Base-by-base conservation (phyloP, 441 rosid genomes). In the Corymbia citriodora region DNA sequence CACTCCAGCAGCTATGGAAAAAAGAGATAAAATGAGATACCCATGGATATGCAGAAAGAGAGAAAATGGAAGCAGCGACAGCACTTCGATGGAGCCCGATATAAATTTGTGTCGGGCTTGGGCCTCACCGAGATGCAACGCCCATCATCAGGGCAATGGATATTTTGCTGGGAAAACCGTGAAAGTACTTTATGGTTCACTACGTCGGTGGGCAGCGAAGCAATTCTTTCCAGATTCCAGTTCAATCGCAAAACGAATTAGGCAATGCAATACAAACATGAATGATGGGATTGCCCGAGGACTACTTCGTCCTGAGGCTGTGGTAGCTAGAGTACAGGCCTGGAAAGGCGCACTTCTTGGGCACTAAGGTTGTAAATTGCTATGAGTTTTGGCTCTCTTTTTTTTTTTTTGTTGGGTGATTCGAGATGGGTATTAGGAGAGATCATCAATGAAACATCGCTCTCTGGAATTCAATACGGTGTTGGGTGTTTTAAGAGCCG, bases 391-490 rank as follows among this genome's bases (percentile, higher is more conserved):
- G 92, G 91, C 5, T 53, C 14, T 53, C 14, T 53, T 16, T 12
- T 63, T 29, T 57, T 57, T 6, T 29, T 63, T 52, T 55, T 70
- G 59, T 87, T 55, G 57, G 83, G 88, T 68, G 90, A 92, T 89
- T 92, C 91, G 55, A 92, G 90, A 90, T 59, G 79, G 88, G 48
- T 92, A 54, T 89, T 90, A 70, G 82, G 90, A 87, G 72, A 89
- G 87, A 88, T 92, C 31, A 57, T 55, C 81, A 72, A 87, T 48
- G 68, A 27, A 87, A 54, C 52, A 54, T 89, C 14, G 72, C 53
- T 74, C 68, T 90, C 55, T 89, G 89, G 92, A 91, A 90, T 91
- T 90, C 94, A 88, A n/a, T 91, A 23, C 89, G 88, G 70, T 83
- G 68, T 89, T 81, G 87, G 90, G 25, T 55, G 33, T 65, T 90